A percentile compares a stretch with the other conserved stretches of the same genome.
phyloP scores from a whole-genome alignment of 495 filamentous ascomycete species.

The Penicillium turbatum region DNA sequence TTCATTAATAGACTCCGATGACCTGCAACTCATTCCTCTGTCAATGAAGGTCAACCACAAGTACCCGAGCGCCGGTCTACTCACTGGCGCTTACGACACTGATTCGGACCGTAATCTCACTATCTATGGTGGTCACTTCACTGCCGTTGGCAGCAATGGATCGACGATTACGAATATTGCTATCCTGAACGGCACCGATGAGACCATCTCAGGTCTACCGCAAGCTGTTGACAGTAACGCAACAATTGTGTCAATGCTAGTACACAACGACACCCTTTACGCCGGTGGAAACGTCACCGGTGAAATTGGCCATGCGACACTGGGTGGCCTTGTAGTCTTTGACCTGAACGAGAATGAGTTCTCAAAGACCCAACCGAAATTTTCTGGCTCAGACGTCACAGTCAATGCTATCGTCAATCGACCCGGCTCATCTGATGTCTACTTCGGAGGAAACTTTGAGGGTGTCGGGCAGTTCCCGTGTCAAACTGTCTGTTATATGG shows the following conservation, averaged over 20 bases:
- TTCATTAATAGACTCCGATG: conserved; percentile 49
- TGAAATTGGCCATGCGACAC: conserved; percentile 51
- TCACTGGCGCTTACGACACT: conserved; percentile 72
- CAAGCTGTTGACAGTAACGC: conserved; percentile 65
- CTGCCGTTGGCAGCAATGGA: conserved; percentile 62
- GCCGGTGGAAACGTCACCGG: conserved; percentile 79
- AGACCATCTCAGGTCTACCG: conserved; percentile 66
- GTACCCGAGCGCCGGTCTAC: conserved; percentile 57
- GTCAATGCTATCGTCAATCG: conserved; percentile 71
- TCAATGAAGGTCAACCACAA: conserved; percentile 60
- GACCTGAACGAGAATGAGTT: conserved; percentile 62
- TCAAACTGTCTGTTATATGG: conserved; percentile 73
- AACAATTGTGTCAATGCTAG: conserved; percentile 65
- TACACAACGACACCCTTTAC: conserved; percentile 66
- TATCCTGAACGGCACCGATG: conserved; percentile 61
- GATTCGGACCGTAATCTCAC: conserved; percentile 70
- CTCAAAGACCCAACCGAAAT: conserved; percentile 59
- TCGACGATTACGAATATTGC: conserved; percentile 72
- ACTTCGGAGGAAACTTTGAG: conserved; percentile 78
- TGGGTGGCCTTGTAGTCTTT: conserved; percentile 77
- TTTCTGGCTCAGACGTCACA: conserved; percentile 62
- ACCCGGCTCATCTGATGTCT: conserved; percentile 66
- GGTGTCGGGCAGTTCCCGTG: conserved; percentile 81
- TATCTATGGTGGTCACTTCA: conserved; percentile 85
- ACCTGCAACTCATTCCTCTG: conserved; percentile 49